Percentiles rank a stretch among this genome's conserved stretches.
phyloP scores from a whole-genome alignment of 768 basidiomycete species.

The Lactifluus volemus region DNA sequence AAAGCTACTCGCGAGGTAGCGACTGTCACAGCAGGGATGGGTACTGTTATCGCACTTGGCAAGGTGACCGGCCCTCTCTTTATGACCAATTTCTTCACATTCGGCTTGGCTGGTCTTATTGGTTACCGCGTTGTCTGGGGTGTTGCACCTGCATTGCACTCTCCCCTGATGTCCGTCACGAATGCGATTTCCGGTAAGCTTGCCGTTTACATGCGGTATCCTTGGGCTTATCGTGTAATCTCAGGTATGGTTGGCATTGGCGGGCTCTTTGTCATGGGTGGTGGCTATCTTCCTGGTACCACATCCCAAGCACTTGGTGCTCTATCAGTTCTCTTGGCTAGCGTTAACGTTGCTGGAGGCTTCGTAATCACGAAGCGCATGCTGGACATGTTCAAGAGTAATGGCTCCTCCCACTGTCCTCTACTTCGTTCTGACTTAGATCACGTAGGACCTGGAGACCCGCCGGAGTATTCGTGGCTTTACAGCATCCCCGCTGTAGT shows the following conservation, averaged over 20 bases:
- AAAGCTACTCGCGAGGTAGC: constrained; percentile 70
- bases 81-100: constrained; percentile 85
- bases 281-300: constrained; percentile 74
- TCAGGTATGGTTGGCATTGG: constrained; percentile 71
- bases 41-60: constrained; percentile 59
- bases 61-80: constrained; percentile 74
- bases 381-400: constrained; percentile 89
- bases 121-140: constrained; percentile 90
- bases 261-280: constrained; percentile 87
- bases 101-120: constrained; percentile 77
- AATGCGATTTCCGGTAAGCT: constrained; percentile 75
- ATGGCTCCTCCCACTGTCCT: constrained; percentile 18
- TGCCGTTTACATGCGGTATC: neutral
- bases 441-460: constrained; percentile 61
- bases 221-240: neutral
- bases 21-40: constrained; percentile 68
- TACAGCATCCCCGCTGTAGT: constrained; percentile 73
- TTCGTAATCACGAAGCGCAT: constrained; percentile 88
- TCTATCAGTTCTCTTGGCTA: constrained; percentile 76
- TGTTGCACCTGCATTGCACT: constrained; percentile 80
- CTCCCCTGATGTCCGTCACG: constrained; percentile 86
- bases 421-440: neutral
- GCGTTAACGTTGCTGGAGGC: constrained; percentile 82
- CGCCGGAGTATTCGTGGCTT: constrained; percentile 81
- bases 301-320: constrained; percentile 75